Evolutionary conservation across 2,329 filamentous ascomycete genomes (phyloP), one percentile per base, ranked within the genome.

Genomic region (Bertia moriformis): DNA sequence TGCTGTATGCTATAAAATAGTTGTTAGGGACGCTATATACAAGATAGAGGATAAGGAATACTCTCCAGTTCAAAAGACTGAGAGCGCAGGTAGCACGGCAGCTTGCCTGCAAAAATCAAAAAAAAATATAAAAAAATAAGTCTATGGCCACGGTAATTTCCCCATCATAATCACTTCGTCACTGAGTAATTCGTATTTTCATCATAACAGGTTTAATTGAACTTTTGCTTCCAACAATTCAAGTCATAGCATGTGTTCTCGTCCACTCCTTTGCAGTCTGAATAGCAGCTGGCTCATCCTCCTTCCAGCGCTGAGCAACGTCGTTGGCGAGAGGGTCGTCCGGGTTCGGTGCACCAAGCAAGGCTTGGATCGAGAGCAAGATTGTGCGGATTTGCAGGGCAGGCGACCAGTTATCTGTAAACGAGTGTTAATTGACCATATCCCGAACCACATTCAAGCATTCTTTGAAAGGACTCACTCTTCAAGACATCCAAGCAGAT

Each of bases 401-500:
- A 12, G 80, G 80, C 36, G 79, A 83, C 80, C 80, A 85, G 60
- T 85, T 85, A 53, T 76, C 77, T 82, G 43, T 48, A 45, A 41
- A 33, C 38, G 35, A 33, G 40, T 39, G 40, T 49, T 41, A 48
- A 44, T 39, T 27, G 15, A 10, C n/a, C n/a, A n/a, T n/a, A n/a
- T n/a, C 36, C 4, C 36, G 17, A 35, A 37, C 19, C 33, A 19
- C 15, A n/a, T 10, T 41, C 39, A 22, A 4, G 18, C n/a, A 29
- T n/a, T 22, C 22, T 13, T 22, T 14, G 18, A 13, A 29, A 24
- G 18, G 2, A 48, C 62, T 44, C 61, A 80, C 80, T 82, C 62
- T 85, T 85, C 46, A 85, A 59, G 27, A 85, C 80, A 55, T 85
- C 80, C 43, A 85, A 60, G 52, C 81, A 85, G 53, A 86, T 84